phyloP scores from a whole-genome alignment of 2,329 filamentous ascomycete genomes.

The Xylariaceae sp. region DNA sequence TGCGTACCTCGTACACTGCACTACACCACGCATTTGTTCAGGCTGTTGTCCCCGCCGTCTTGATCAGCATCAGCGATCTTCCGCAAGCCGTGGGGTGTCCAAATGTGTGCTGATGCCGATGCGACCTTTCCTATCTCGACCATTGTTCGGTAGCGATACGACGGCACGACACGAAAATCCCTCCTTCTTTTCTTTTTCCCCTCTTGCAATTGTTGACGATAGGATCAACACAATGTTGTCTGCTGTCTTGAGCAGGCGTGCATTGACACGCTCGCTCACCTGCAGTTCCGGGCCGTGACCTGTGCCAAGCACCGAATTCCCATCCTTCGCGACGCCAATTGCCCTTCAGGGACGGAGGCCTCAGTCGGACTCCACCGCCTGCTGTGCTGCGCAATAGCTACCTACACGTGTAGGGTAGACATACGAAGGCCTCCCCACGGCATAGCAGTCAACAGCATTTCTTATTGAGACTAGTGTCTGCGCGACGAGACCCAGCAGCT shows the following conservation, averaged over 20 bases:
- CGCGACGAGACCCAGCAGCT: not conserved
- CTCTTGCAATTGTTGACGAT: not conserved
- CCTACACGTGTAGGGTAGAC: not conserved
- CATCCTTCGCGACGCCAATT: constrained; percentile 1
- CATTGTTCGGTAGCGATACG: not conserved
- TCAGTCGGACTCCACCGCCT: constrained; percentile 16
- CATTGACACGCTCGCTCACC: constrained; percentile 10
- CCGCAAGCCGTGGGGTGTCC: not conserved
- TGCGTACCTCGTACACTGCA: not conserved
- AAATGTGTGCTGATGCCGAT: not conserved
- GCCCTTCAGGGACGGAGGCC: constrained; percentile 10
- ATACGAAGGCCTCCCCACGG: not conserved
- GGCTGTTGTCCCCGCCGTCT: too few relatives aligned
- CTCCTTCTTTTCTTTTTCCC: not conserved
- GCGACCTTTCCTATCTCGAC: constrained; percentile 12
- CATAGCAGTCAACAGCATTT: not conserved
- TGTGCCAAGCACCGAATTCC: constrained; percentile 13
- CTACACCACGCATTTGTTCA: too few relatives aligned
- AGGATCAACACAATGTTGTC: not conserved
- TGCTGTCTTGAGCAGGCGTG: constrained; percentile 2
- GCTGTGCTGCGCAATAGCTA: constrained; percentile 7
- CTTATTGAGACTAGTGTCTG: not conserved
- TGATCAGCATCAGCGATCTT: not conserved
- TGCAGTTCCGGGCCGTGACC: constrained; percentile 10
- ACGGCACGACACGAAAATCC: not conserved